phyloP scores from a whole-genome alignment of 2,329 filamentous ascomycete species.

The Penicillium italicum region DNA sequence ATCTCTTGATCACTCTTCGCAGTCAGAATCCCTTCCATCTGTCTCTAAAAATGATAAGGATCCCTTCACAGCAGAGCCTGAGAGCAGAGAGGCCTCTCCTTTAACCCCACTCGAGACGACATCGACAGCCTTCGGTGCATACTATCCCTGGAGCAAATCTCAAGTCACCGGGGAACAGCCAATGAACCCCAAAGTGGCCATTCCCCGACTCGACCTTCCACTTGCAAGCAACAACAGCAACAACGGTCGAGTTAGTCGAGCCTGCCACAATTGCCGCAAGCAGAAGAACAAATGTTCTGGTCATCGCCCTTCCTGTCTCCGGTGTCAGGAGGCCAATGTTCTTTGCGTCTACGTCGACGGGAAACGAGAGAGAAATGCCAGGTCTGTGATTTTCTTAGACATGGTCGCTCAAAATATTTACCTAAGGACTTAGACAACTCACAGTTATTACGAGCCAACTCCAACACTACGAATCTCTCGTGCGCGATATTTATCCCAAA shows the following conservation, averaged over 20 bases:
- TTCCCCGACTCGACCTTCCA: conserved; percentile 26
- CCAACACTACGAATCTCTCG: conserved; percentile 35
- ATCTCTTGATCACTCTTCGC: neutral
- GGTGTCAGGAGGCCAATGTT: conserved; percentile 42
- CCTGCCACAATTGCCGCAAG: conserved; percentile 46
- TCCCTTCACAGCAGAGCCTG: neutral
- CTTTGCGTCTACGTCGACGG: conserved; percentile 44
- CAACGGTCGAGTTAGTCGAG: conserved; percentile 35
- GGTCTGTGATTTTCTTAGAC: conserved; percentile 29
- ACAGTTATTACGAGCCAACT: conserved; percentile 39
- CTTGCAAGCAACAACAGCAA: conserved; percentile 22
- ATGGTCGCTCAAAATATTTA: conserved; percentile 1
- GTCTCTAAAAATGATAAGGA: neutral
- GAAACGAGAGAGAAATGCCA: conserved; percentile 44
- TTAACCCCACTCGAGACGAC: neutral
- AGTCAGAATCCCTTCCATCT: neutral
- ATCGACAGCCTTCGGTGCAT: neutral
- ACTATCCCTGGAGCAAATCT: neutral
- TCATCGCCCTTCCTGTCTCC: conserved; percentile 41
- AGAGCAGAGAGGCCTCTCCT: neutral
- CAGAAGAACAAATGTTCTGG: conserved; percentile 48
- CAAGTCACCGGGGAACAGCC: neutral
- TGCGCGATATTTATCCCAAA: conserved; percentile 35
- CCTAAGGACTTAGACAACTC: conserved; percentile 31
- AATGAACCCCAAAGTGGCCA: conserved; percentile 30